Conservation (phyloP, 2,329 filamentous ascomycete genomes). For the Fusarium equiseti region DNA sequence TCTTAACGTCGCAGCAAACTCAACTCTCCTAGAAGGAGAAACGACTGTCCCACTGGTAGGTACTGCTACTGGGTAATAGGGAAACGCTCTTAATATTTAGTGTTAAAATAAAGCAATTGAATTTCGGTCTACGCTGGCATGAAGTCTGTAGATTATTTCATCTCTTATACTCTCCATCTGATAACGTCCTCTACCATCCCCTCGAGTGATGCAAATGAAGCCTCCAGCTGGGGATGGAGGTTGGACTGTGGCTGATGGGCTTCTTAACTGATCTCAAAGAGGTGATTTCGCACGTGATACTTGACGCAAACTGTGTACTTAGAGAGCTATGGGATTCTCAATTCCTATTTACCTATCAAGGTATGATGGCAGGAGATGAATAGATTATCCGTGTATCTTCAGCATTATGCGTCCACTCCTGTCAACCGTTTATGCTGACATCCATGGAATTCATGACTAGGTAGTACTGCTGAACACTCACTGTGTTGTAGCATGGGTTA, state of each 20-base stretch:
- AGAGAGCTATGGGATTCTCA: neutral
- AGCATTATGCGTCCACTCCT: neutral
- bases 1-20: neutral
- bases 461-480: neutral
- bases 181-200: neutral
- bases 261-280: slow-evolving; percentile 7
- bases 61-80: neutral
- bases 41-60: neutral
- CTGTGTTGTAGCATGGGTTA: neutral
- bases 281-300: slow-evolving; percentile 20
- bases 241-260: neutral
- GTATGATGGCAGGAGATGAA: neutral
- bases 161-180: neutral
- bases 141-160: neutral
- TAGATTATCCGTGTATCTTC: neutral
- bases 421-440: neutral
- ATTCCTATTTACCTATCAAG: neutral
- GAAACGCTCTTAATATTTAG: neutral
- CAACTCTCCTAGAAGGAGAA: neutral
- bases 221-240: no score
- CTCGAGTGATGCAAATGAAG: neutral
- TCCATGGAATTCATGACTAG: no score
- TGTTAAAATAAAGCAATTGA: neutral
- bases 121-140: neutral
- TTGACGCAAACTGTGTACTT: neutral